A percentile compares a stretch with the other conserved stretches of the same genome.
Conservation (phyloP, 352 stramenopile species). For the Aphanomyces cochlioides region DNA sequence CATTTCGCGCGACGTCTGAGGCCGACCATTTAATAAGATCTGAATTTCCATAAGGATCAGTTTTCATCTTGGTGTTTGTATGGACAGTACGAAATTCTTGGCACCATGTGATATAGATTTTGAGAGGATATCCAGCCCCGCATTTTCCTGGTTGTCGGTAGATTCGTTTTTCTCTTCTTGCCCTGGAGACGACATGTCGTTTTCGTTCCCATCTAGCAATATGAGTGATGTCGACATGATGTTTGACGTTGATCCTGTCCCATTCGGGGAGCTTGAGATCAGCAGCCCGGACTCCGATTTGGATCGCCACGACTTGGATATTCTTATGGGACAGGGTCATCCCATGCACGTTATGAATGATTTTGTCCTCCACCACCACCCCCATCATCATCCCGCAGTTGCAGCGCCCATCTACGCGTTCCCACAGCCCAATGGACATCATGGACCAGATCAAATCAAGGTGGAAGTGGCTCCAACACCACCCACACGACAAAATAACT, state of each 20-base stretch:
- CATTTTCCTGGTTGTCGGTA: background rate
- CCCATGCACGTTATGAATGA: background rate
- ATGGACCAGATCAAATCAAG: constrained; percentile 11
- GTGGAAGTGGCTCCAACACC: background rate
- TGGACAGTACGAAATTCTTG: no score
- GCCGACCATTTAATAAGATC: no score
- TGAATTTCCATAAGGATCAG: no score
- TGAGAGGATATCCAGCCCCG: background rate
- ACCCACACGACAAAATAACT: background rate
- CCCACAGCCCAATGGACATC: background rate
- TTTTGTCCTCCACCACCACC: background rate
- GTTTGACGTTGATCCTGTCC: constrained; percentile 28
- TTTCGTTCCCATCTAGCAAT: constrained; percentile 20
- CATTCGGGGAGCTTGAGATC: constrained; percentile 28
- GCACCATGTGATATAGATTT: background rate
- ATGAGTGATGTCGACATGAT: constrained; percentile 30
- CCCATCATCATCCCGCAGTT: background rate
- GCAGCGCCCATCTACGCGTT: background rate
- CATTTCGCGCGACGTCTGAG: no score
- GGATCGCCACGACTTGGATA: constrained; percentile 12
- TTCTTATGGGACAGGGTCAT: background rate
- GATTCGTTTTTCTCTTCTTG: constrained; percentile 23
- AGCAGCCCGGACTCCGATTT: constrained; percentile 19
- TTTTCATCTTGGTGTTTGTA: no score
- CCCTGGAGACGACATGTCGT: constrained; percentile 5